Base-by-base conservation (phyloP, 2,329 filamentous ascomycete genomes). In the Paraconiothyrium brasiliense region DNA sequence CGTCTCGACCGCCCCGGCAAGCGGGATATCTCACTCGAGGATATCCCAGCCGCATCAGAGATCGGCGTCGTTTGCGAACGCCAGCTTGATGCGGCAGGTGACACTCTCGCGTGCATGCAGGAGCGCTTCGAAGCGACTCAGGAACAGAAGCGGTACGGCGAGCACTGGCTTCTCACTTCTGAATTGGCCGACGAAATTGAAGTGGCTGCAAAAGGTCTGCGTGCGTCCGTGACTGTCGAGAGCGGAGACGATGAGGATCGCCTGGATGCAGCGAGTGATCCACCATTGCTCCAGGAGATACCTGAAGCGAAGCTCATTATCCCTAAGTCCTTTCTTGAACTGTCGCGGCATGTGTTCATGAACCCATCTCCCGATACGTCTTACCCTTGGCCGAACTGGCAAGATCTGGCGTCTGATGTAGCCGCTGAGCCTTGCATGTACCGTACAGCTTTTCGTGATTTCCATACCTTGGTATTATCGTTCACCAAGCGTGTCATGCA, bases 361-460 rank as follows among this genome's bases (percentile, higher is more conserved):
- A 79, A 79, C 39, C 67, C 70, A 37, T 72, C 71, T 13, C 64
- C 69, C 14, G 65, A 60, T 13, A 55, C 71, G 14, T 57, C 69
- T 10, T 73, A 72, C 60, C 73, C 68, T 4, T 74, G 68, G 67
- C 67, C 67, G 13, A 72, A 78, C 47, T 70, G 82, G 81, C 68
- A 67, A 9, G 65, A 69, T 37, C 70, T 71, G 24, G 64, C 57
- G 4, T 70, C 70, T 1, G 72, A 73, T 9, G 58, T 70, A 22
- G 64, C 69, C 8, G 54, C 57, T 59, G 82, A 82, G 3, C 93
- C 93, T 0, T 87, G 90, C 0, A 86, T 97, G 24, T 89, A 90
- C 67, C 86, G 89, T 7, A 93, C 92, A 1, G 89, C 91, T 0
- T 84, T 96, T n/a, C 84, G 87, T 5, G 92, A 95, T 68, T 90